phyloP scores from a whole-genome alignment of 2,329 filamentous ascomycete species.

The Talaromyces piceae region DNA sequence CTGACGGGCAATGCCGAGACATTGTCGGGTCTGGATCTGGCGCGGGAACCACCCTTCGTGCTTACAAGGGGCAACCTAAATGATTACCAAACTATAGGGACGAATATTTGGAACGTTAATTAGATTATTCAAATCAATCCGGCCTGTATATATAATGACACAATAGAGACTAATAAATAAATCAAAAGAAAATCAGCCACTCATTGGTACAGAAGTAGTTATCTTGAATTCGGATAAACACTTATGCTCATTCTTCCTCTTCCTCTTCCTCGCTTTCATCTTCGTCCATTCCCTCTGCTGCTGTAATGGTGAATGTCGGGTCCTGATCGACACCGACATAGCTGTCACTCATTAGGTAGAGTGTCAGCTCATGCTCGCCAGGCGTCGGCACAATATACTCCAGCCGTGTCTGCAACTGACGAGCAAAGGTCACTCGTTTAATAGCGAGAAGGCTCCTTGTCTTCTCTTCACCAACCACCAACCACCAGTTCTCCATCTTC shows the following conservation, averaged over 20 bases:
- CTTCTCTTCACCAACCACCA: slow-evolving; percentile 88
- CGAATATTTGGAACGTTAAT: slow-evolving; percentile 10
- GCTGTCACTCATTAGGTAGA: slow-evolving; percentile 94
- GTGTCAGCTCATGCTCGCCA: slow-evolving; percentile 78
- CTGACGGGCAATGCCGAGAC: neutral
- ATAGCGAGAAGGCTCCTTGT: slow-evolving; percentile 83
- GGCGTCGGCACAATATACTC: slow-evolving; percentile 84
- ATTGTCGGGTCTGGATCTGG: too few species aligned
- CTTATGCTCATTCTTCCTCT: slow-evolving; percentile 42
- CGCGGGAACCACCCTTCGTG: neutral
- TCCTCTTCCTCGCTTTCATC: slow-evolving; percentile 83
- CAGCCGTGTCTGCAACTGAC: slow-evolving; percentile 67
- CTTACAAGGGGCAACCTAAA: neutral
- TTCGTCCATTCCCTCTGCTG: slow-evolving; percentile 89
- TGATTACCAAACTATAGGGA: too few species aligned
- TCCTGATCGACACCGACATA: slow-evolving; percentile 97
- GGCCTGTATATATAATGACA: neutral
- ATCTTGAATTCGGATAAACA: neutral
- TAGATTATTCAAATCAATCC: slow-evolving; percentile 1
- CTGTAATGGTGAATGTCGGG: slow-evolving; percentile 75
- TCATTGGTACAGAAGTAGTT: neutral
- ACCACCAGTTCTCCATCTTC: slow-evolving; percentile 98
- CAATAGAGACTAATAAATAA: neutral
- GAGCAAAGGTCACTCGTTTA: slow-evolving; percentile 84
- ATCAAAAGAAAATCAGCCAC: neutral